A percentile compares a stretch with the other conserved stretches of the same genome.
Evolutionary conservation across 306 rosid genomes (phyloP).

Genomic region (Sicyos baderoa): DNA sequence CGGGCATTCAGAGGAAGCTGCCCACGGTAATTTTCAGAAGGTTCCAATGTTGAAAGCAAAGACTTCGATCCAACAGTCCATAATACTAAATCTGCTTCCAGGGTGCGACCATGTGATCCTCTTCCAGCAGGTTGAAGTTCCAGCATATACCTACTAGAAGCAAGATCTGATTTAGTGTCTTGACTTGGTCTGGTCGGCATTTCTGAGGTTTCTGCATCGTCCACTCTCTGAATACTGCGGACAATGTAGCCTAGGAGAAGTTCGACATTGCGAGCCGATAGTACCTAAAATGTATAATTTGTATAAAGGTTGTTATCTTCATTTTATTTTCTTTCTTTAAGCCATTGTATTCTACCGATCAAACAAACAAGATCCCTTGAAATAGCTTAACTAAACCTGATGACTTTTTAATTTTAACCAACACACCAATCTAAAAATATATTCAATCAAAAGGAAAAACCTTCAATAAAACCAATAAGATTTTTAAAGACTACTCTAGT

Average conservation of each 20-base stretch:
- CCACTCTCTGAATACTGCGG: constrained; percentile 44
- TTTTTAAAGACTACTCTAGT: background rate
- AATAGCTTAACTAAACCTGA: background rate
- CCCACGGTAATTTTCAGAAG: constrained; percentile 38
- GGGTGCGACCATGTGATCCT: constrained; percentile 46
- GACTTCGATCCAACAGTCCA: constrained; percentile 95
- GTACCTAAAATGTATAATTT: constrained; percentile 44
- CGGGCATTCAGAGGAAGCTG: constrained; percentile 77
- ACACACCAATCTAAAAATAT: background rate
- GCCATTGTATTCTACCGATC: no score
- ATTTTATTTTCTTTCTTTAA: no score
- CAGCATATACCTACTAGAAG: constrained; percentile 46
- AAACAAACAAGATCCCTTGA: background rate
- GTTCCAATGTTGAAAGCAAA: constrained; percentile 60
- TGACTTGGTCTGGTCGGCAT: constrained; percentile 20
- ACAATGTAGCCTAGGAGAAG: constrained; percentile 82
- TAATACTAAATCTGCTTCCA: constrained; percentile 74
- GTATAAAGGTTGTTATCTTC: background rate
- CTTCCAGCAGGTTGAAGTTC: constrained; percentile 79
- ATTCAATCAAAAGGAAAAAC: background rate
- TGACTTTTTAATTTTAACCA: background rate
- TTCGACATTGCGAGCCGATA: constrained; percentile 70
- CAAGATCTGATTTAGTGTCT: constrained; percentile 28
- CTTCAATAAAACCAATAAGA: background rate
- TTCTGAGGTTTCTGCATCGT: constrained; percentile 37